phyloP scores from a whole-genome alignment of 1,284 basidiomycete genomes.

The Boletus smithii region DNA sequence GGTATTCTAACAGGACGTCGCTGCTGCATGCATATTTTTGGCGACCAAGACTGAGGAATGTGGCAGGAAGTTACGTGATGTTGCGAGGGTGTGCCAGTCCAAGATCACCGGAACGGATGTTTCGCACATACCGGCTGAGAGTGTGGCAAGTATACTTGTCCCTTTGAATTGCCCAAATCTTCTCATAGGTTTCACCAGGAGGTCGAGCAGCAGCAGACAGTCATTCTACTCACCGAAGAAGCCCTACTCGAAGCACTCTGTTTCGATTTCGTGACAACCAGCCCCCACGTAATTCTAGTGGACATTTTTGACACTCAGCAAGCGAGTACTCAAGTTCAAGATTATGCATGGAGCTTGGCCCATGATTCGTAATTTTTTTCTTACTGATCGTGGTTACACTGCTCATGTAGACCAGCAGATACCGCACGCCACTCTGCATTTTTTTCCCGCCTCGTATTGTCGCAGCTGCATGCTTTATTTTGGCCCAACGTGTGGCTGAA shows the following conservation, averaged over 20 bases:
- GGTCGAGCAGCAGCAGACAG: conserved; percentile 68
- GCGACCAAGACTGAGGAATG: conserved; percentile 91
- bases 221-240: conserved; percentile 80
- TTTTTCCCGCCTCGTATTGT: conserved; percentile 64
- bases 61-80: conserved; percentile 80
- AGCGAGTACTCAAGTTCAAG: conserved; percentile 50
- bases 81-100: conserved; percentile 73
- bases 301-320: conserved; percentile 59
- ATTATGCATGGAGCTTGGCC: conserved; percentile 78
- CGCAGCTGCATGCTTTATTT: conserved; percentile 69
- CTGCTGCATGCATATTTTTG: conserved; percentile 86
- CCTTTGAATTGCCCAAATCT: conserved; percentile 5
- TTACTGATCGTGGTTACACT: conserved; percentile 3
- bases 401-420: conserved; percentile 41
- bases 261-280: conserved; percentile 86
- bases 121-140: conserved; percentile 54
- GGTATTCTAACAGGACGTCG: conserved; percentile 62
- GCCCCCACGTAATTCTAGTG: conserved; percentile 74
- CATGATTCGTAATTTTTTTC: conserved; percentile 70
- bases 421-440: conserved; percentile 72
- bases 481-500: conserved; percentile 67
- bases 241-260: conserved; percentile 83
- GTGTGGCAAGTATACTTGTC: conserved; percentile 45
- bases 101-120: conserved; percentile 61
- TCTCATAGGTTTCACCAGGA: conserved; percentile 44